phyloP scores from a whole-genome alignment of 108 stramenopile genomes.

The Hondaea fermentalgiana region DNA sequence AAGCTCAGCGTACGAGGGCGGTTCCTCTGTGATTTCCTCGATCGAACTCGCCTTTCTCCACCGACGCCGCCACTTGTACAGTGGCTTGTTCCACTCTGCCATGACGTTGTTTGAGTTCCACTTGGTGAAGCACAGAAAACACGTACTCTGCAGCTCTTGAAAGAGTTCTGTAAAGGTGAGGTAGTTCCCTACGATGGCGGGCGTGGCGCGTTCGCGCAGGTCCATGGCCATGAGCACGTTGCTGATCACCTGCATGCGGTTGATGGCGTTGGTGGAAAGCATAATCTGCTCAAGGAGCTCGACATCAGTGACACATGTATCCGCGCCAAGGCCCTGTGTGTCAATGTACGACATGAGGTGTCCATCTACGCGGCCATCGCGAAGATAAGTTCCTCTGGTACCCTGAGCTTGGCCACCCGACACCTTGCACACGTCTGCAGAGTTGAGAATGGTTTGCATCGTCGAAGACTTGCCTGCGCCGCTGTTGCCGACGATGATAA shows the following conservation, averaged over 20 bases:
- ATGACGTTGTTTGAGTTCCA: conserved; percentile 10
- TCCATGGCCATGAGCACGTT: conserved; percentile 11
- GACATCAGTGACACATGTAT: neutral
- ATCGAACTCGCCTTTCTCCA: neutral
- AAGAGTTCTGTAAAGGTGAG: neutral
- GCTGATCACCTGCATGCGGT: neutral
- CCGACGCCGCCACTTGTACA: neutral
- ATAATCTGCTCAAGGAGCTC: neutral
- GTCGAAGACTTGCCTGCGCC: conserved; percentile 7
- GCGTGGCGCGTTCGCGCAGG: neutral
- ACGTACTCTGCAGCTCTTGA: neutral
- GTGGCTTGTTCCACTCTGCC: neutral
- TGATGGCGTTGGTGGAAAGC: neutral
- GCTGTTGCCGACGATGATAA: neutral
- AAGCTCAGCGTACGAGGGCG: neutral
- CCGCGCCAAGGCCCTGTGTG: neutral
- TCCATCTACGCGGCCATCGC: neutral
- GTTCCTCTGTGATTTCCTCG: neutral
- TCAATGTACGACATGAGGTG: neutral
- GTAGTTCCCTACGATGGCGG: neutral
- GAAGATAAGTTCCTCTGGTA: neutral
- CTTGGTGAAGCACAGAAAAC: neutral
- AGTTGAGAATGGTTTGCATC: neutral
- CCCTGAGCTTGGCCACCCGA: neutral
- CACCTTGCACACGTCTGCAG: neutral